Conservation (phyloP, 192 early-diverging fungal genomes). For the Linnemannia schmuckeri region DNA sequence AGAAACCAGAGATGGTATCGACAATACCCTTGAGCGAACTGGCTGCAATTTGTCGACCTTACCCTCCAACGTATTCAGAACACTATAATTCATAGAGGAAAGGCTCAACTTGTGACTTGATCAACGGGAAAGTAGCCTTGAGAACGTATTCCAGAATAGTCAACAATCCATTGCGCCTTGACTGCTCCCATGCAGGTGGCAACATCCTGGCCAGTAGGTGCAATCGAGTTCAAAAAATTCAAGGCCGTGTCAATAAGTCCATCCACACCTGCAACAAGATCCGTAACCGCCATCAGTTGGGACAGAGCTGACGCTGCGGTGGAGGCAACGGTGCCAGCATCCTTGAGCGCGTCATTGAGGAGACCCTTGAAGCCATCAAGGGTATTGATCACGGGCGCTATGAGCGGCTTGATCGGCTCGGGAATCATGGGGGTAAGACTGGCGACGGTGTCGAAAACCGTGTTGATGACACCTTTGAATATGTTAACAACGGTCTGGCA, state of each 20-base stretch:
- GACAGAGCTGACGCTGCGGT: not conserved
- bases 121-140: not conserved
- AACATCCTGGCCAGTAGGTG: not conserved
- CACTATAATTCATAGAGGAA: not conserved
- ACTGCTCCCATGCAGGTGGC: not conserved
- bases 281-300: not conserved
- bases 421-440: not conserved
- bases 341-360: not conserved
- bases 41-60: not conserved
- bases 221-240: not conserved
- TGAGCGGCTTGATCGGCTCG: not conserved
- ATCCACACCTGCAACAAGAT: too few species aligned
- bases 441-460: not conserved
- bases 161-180: conserved; percentile 8
- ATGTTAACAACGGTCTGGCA: not conserved
- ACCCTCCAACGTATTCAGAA: not conserved
- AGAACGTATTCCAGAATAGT: not conserved
- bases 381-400: not conserved
- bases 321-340: not conserved
- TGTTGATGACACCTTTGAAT: not conserved
- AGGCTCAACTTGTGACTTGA: not conserved
- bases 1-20: not conserved
- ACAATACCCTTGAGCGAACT: not conserved
- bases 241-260: not conserved
- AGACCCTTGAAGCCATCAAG: not conserved